phyloP scores from a whole-genome alignment of 139 green algal species.

The Pycnococcus provasolii region DNA sequence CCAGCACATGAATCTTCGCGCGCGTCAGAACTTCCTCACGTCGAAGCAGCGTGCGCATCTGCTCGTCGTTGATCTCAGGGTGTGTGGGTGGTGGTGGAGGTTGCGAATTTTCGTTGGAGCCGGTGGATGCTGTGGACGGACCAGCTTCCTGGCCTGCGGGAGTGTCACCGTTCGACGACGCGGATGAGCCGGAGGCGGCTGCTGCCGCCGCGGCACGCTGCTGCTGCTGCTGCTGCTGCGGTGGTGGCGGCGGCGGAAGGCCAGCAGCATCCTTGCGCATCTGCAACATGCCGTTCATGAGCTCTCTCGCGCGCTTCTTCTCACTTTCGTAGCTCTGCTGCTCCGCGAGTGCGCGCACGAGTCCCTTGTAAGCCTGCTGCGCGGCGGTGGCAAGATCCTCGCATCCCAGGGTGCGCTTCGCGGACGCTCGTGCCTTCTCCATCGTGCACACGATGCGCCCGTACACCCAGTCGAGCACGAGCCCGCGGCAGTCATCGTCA shows the following conservation, averaged over 20 bases:
- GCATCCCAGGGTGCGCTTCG: not conserved
- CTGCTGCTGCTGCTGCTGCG: no score
- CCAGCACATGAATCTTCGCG: no score
- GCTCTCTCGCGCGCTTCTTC: conserved; percentile 5
- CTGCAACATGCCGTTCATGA: conserved; percentile 15
- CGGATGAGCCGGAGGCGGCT: no score
- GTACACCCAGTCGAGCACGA: conserved; percentile 23
- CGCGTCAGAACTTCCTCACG: no score
- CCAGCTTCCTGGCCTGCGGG: no score
- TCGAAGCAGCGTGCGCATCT: no score
- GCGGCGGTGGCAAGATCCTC: not conserved
- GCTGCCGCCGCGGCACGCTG: no score
- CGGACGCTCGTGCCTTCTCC: conserved; percentile 12
- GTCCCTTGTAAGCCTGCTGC: not conserved
- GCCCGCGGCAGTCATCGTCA: not conserved
- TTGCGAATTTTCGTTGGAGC: no score
- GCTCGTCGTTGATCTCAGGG: no score
- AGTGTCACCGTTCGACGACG: no score
- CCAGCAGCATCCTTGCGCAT: not conserved
- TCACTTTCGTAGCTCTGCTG: not conserved
- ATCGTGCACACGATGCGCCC: conserved; percentile 14
- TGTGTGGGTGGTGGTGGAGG: no score
- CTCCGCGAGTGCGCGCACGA: not conserved
- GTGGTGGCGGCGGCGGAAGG: not conserved
- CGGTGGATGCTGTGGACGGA: no score